Conservation (phyloP, 2,329 filamentous ascomycete species). For the Onygenales sp. region DNA sequence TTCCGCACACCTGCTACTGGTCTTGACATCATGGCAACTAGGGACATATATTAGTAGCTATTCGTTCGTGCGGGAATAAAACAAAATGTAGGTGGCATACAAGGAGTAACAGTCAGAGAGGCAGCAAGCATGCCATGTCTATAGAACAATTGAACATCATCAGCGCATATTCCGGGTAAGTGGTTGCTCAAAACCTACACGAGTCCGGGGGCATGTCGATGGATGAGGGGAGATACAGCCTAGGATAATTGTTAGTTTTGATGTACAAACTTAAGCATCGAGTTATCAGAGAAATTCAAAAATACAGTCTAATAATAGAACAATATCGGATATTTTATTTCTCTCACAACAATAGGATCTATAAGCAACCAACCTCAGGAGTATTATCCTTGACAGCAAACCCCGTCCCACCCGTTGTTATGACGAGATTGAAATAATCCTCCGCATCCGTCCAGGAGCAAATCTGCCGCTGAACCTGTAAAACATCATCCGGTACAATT, state of each 20-base stretch:
- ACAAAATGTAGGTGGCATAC: conserved; percentile 43
- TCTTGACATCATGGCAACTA: conserved; percentile 93
- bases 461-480: conserved; percentile 66
- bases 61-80: conserved; percentile 5
- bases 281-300: not conserved
- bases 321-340: not conserved
- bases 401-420: conserved; percentile 88
- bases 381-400: conserved; percentile 80
- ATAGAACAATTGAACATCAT: conserved; percentile 14
- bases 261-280: conserved; percentile 6
- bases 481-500: conserved; percentile 70
- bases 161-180: not conserved
- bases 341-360: conserved; percentile 3
- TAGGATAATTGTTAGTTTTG: conserved; percentile 26
- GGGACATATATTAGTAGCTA: conserved; percentile 14
- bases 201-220: conserved; percentile 78
- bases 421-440: conserved; percentile 59
- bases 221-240: conserved; percentile 69
- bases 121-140: conserved; percentile 86
- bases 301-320: not conserved
- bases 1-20: conserved; percentile 83
- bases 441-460: conserved; percentile 62
- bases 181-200: conserved; percentile 46
- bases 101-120: conserved; percentile 79
- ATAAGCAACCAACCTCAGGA: conserved; percentile 59